Base-by-base conservation (phyloP, 345 rosid species). In the Cochlearia excelsa region DNA sequence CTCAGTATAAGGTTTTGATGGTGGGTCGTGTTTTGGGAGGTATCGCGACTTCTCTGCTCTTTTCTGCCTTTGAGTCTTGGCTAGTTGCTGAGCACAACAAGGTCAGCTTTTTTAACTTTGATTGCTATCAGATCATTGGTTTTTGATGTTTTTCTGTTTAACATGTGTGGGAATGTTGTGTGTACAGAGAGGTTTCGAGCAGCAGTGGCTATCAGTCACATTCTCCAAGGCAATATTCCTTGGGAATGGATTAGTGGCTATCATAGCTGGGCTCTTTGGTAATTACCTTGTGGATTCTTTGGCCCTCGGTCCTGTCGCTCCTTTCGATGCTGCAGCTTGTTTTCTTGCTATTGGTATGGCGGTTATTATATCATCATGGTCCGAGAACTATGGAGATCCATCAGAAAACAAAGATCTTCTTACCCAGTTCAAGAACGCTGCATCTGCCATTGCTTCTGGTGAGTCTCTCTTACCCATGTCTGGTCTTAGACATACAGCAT, bases 41-140 rank as follows among this genome's bases (percentile, higher is more conserved):
- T 61, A 74, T 86, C 53, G 90, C 90, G 5, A 86, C 88, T 69
- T 86, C 95, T 63, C 77, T 84, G 0, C 82, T 86, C 34, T 84
- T 82, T 45, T 86, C 90, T 30, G 84, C 95, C 33, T 86, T 86
- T 30, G 95, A 86, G 71, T 86, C 90, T 46, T 86, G 95, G 95
- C 90, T 86, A 30, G 86, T 84, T 42, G 95, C 95, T 23, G 88
- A 86, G 61, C 95, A 86, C 79, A 79, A 79, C 60, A 84, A 84
- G 90, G 90, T 81, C 49, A 10, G 49, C 42, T 39, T 47, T 39
- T 47, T 46, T 27, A 3, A 10, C 34, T 40, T 39, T 40, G 31
- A 26, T 26, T 40, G 26, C 26, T 61, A 11, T 23, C 43, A 3
- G 26, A 9, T 58, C 9, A 33, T 16, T 30, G 2, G 2, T 44